Percentiles rank a stretch among this genome's conserved stretches.
Conservation (phyloP, 2,329 filamentous ascomycete genomes). For the Chrysoporthe cubensis region DNA sequence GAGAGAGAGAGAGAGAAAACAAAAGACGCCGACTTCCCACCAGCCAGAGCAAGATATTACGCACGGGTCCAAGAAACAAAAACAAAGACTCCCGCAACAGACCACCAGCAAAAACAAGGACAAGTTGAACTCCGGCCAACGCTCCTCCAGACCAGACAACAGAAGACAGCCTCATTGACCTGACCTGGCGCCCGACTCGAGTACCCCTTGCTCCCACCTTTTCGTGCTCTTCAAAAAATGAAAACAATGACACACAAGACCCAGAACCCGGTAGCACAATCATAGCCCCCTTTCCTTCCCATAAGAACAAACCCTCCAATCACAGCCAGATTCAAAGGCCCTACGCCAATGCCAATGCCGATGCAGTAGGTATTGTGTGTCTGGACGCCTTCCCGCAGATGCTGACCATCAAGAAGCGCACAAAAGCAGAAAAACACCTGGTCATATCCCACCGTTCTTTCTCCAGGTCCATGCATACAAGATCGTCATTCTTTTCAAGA, state of each 20-base stretch:
- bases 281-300: background rate
- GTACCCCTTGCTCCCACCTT: constrained; percentile 23
- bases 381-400: constrained; percentile 29
- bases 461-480: constrained; percentile 28
- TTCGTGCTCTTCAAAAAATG: background rate
- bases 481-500: constrained; percentile 7
- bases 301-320: constrained; percentile 21
- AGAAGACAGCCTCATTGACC: constrained; percentile 17
- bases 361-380: constrained; percentile 31
- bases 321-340: constrained; percentile 25
- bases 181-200: constrained; percentile 27
- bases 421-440: constrained; percentile 29
- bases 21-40: constrained; percentile 14
- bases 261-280: background rate
- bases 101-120: constrained; percentile 20
- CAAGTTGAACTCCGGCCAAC: constrained; percentile 28
- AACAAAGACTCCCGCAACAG: background rate
- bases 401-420: constrained; percentile 23
- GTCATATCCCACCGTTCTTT: constrained; percentile 26
- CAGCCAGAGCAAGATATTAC: constrained; percentile 19
- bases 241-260: constrained; percentile 2
- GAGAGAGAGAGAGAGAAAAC: background rate
- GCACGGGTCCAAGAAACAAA: background rate
- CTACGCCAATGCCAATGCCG: constrained; percentile 28
- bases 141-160: constrained; percentile 25